These are phyloP conservation scores for Pseudofabraea citricarpa DNA, from an alignment of 2,329 filamentous ascomycete species.

Conservation along the genomic window DNA sequence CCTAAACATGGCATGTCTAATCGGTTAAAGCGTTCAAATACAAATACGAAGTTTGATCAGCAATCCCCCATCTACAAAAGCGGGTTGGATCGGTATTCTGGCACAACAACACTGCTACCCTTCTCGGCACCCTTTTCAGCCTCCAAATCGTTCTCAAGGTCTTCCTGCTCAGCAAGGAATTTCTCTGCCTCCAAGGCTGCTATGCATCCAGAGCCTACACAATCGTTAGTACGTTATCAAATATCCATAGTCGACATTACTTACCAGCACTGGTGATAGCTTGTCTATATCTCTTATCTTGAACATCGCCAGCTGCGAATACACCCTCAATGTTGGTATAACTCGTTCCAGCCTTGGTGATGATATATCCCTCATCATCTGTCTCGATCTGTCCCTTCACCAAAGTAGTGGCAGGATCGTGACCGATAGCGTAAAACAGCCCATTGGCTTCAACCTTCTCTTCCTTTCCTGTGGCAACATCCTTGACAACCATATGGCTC, in stretches of 20 bases:
- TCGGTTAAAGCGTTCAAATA: background rate
- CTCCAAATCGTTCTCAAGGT: conserved; percentile 26
- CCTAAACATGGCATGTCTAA: background rate
- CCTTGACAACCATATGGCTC: conserved; percentile 79
- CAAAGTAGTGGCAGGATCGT: conserved; percentile 87
- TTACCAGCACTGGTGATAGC: conserved; percentile 94
- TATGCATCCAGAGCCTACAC: conserved; percentile 81
- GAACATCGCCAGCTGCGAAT: conserved; percentile 94
- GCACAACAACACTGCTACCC: conserved; percentile 48
- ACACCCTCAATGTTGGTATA: conserved; percentile 86
- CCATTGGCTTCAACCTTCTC: conserved; percentile 88
- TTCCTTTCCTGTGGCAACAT: conserved; percentile 68
- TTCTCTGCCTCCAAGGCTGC: conserved; percentile 96
- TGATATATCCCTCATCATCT: conserved; percentile 85
- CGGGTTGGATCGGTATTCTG: conserved; percentile 61
- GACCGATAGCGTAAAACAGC: conserved; percentile 94
- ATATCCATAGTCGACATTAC: too few relatives aligned
- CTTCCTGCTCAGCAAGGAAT: conserved; percentile 65
- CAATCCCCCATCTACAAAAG: conserved; percentile 49
- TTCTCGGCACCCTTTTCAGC: conserved; percentile 34
- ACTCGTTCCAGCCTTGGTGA: conserved; percentile 84
- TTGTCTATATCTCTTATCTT: conserved; percentile 97
- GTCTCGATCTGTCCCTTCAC: conserved; percentile 87
- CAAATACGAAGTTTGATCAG: too few relatives aligned
- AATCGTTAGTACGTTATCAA: conserved; percentile 19